Evolutionary conservation across 306 rosid species (phyloP).

Genomic region (Malus asiatica): DNA sequence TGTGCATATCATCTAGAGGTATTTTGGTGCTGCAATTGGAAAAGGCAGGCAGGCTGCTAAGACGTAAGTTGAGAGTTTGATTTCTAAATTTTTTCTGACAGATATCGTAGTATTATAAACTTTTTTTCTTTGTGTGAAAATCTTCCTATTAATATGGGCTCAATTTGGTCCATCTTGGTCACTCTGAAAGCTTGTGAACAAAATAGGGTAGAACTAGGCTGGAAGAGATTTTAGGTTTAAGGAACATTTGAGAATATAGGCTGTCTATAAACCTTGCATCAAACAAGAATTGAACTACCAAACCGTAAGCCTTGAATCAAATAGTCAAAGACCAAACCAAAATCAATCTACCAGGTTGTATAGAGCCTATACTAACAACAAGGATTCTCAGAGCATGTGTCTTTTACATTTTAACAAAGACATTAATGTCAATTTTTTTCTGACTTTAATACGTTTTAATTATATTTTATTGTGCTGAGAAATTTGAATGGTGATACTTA

Average conservation of each 20-base stretch:
- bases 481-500: conserved; percentile 3
- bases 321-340: not conserved
- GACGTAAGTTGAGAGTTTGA: conserved; percentile 51
- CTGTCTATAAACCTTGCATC: not conserved
- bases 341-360: not conserved
- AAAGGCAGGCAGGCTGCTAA: conserved; percentile 98
- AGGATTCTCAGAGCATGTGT: not conserved
- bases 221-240: not conserved
- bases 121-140: not conserved
- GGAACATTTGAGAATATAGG: not conserved
- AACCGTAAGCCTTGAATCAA: not conserved
- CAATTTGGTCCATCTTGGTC: not conserved
- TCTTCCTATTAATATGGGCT: not conserved
- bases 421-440: not conserved
- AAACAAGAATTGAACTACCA: not conserved
- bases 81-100: not conserved
- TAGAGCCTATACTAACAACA: not conserved
- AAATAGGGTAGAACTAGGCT: not conserved
- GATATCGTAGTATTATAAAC: not conserved
- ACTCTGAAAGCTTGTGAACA: not conserved
- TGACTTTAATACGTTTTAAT: not conserved
- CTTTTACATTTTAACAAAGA: not conserved
- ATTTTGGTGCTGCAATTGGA: conserved; percentile 98
- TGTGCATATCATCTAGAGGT: conserved; percentile 49
- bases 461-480: not conserved